Base-by-base conservation (phyloP, 2,329 filamentous ascomycete genomes). In the Aurifilum marmelostoma region DNA sequence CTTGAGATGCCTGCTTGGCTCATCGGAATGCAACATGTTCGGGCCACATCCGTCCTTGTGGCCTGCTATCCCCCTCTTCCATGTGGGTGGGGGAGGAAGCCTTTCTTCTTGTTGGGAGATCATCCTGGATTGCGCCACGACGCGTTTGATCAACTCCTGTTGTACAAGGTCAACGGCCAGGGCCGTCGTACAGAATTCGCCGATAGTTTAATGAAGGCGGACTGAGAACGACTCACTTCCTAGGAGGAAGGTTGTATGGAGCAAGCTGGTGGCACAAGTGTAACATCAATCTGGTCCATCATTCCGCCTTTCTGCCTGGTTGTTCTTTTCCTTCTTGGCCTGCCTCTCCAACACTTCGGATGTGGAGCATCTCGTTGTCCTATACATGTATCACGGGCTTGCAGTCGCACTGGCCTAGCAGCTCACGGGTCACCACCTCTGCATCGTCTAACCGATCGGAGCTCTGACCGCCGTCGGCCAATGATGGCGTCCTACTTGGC, bases 231-330 rank as follows among this genome's bases (percentile, higher is more conserved):
- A 60, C 21, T 43, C 37, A 59, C 12, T n/a, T 7, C 56, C 56
- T 43, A 21, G 21, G 32, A 37, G 18, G 21, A 37, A 18, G 37
- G 24, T 24, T 24, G 34, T 37, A 62, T 43, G 37, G 27, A 32
- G 34, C 34, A 34, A 34, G 34, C 4, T 12, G 34, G 37, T 41
- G 59, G n/a, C 37, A 62, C 59, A 62, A 62, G 59, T 62, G 59
- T 62, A n/a, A 41, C 59, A 16, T 6, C 8, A 4, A 37, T 14
- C 34, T 41, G 1, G n/a, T 7, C 34, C 24, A 43, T 24, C n/a
- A 37, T 0, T 24, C 3, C 59, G 6, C 59, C 39, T 37, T 12
- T 21, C n/a, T 27, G n/a, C 24, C 24, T 56, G 24, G 37, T 34
- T 34, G 34, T 34, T 6, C 9, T 41, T 62, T 24, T 16, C 24